A percentile compares a stretch with the other conserved stretches of the same genome.
Conservation (phyloP, 2,329 filamentous ascomycete species). For the Leptodontidium sp. region DNA sequence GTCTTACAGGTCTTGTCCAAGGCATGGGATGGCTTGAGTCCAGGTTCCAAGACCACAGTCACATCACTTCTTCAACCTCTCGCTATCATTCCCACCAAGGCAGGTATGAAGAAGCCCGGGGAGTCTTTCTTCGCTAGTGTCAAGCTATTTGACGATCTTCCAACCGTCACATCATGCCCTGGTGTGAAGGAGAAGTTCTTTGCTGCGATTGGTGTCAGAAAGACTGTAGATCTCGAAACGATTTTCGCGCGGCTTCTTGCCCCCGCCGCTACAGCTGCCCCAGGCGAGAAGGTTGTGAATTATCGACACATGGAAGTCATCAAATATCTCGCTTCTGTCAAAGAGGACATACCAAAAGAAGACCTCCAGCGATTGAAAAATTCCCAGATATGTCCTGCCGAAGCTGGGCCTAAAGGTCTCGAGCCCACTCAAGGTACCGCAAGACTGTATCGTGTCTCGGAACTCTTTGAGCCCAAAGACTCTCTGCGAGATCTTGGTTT, state of each 20-base stretch:
- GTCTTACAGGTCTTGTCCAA: conserved; percentile 85
- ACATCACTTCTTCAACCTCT: conserved; percentile 69
- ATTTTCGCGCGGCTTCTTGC: conserved; percentile 88
- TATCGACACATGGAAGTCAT: conserved; percentile 97
- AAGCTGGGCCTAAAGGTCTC: conserved; percentile 64
- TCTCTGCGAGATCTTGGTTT: conserved; percentile 73
- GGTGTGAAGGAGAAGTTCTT: conserved; percentile 92
- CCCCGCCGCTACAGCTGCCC: conserved; percentile 58
- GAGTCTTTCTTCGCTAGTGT: conserved; percentile 96
- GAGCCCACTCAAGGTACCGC: conserved; percentile 61
- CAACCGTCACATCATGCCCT: conserved; percentile 77
- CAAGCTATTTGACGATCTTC: conserved; percentile 92
- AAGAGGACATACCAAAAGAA: conserved; percentile 82
- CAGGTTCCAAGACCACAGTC: conserved; percentile 70
- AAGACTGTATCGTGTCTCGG: conserved; percentile 74
- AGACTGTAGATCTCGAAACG: conserved; percentile 92
- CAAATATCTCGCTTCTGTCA: conserved; percentile 91
- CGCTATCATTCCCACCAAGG: conserved; percentile 86
- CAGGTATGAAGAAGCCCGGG: conserved; percentile 84
- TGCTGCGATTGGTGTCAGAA: conserved; percentile 83
- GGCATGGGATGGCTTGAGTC: conserved; percentile 83
- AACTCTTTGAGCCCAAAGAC: conserved; percentile 83
- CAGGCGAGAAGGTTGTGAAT: conserved; percentile 57
- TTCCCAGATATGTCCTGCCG: conserved; percentile 84
- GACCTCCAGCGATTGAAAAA: conserved; percentile 82